phyloP scores from a whole-genome alignment of 2,329 filamentous ascomycete genomes.

The Cordyceps javanica region DNA sequence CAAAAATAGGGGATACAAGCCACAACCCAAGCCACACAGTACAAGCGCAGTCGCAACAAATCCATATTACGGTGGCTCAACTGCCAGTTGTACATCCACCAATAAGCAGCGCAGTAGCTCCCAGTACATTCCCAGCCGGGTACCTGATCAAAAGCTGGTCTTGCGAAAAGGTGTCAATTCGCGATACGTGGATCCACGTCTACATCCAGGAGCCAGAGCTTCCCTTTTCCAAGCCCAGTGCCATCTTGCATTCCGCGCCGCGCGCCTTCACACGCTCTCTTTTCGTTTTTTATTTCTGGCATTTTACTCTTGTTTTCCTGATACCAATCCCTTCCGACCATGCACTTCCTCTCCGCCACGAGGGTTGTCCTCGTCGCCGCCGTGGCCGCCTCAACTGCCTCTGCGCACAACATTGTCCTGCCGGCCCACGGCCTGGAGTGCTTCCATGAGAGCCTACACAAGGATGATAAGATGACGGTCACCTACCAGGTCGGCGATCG shows the following conservation, averaged over 20 bases:
- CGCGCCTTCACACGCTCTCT: neutral
- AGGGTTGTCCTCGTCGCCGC: constrained; percentile 36
- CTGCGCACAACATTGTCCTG: constrained; percentile 93
- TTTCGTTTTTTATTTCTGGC: neutral
- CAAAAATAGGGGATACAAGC: neutral
- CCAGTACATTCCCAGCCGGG: neutral
- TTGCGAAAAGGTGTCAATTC: constrained; percentile 18
- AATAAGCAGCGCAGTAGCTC: neutral
- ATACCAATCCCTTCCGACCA: constrained; percentile 22
- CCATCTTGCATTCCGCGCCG: constrained; percentile 1
- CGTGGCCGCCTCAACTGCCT: constrained; percentile 48
- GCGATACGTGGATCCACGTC: constrained; percentile 14
- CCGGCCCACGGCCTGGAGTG: constrained; percentile 91
- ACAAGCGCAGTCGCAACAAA: neutral
- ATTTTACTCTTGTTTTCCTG: neutral
- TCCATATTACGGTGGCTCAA: neutral
- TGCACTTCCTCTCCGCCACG: constrained; percentile 40
- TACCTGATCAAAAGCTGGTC: neutral
- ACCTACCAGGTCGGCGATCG: constrained; percentile 97
- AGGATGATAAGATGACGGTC: constrained; percentile 96
- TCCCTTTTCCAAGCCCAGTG: constrained; percentile 3
- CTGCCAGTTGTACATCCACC: neutral
- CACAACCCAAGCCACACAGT: constrained; percentile 4
- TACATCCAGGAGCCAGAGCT: constrained; percentile 12
- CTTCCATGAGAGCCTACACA: constrained; percentile 90